Base-by-base conservation (phyloP, 1,284 basidiomycete species). In the Microbotryomycetes sp. region DNA sequence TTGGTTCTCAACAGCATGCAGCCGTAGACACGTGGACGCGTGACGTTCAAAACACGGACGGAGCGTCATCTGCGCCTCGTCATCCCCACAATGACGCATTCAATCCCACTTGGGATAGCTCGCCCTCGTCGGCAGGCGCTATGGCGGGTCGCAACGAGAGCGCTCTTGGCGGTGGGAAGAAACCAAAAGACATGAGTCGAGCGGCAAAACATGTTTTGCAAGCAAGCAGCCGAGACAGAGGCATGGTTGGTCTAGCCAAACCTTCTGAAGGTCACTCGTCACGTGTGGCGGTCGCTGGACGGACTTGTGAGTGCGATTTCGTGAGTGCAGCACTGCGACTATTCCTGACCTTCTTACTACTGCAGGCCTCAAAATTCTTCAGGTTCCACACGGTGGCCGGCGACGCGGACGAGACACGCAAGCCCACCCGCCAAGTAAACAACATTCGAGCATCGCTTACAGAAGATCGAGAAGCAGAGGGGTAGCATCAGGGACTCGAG, bases 221-320 rank as follows among this genome's bases (percentile, higher is more conserved):
- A 15, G 29, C 48, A 7, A 58, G 49, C 42, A 30, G 19, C 26
- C 54, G 49, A 53, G 65, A 64, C 25, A 62, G 63, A 46, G 65
- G 65, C 2, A 36, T 69, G 29, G 51, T 69, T 16, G 67, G 60
- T 6, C 45, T 69, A 16, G 65, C 67, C 25, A 66, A 64, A 23
- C 67, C 58, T 2, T 51, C 45, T 28, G 60, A 61, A 6, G 53
- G 47, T 28, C 59, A 58, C 0, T 50, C 58, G 6, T 62, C 64
- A 1, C 48, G 62, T 1, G 67, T 69, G 9, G 67, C 62, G 6
- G 67, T 69, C 0, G 65, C 63, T 1, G 67, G 67, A 9, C 64
- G 63, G 54, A 49, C 58, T 6, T 61, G 64, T 61, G 9, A 32
- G 64, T 49, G 23, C n/a, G n/a, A n/a, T n/a, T n/a, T n/a, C n/a